These are phyloP conservation scores for Fusarium udum DNA, from an alignment of 2,329 filamentous ascomycete species.

Conservation along the genomic window DNA sequence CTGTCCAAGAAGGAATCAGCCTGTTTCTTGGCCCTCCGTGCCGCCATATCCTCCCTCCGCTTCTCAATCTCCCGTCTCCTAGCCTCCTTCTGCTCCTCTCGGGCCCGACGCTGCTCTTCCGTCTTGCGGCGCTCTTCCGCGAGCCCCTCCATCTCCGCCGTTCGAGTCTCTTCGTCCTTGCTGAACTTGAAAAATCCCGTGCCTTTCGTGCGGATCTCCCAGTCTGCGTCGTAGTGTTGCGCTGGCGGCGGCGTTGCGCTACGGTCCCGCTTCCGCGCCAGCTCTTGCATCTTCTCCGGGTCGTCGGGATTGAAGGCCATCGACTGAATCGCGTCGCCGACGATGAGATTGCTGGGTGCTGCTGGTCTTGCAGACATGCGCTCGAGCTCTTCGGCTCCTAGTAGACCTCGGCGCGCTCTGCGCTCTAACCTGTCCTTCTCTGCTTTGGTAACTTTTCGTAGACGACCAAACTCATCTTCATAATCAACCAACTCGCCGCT, in stretches of 20 bases:
- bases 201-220: constrained; percentile 87
- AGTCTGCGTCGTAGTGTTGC: constrained; percentile 84
- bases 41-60: constrained; percentile 69
- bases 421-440: constrained; percentile 73
- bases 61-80: constrained; percentile 72
- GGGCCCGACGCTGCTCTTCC: constrained; percentile 66
- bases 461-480: constrained; percentile 91
- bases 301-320: constrained; percentile 84
- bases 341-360: constrained; percentile 77
- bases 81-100: constrained; percentile 65
- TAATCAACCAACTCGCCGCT: constrained; percentile 80
- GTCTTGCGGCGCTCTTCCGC: constrained; percentile 74
- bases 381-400: constrained; percentile 70
- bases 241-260: constrained; percentile 82
- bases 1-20: constrained; percentile 78
- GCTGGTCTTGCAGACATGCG: constrained; percentile 71
- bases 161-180: constrained; percentile 72
- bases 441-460: constrained; percentile 74
- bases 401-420: constrained; percentile 57
- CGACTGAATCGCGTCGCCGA: constrained; percentile 85
- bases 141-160: constrained; percentile 78
- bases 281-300: constrained; percentile 76
- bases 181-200: constrained; percentile 93
- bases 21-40: constrained; percentile 69
- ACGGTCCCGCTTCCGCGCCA: constrained; percentile 81